Percentiles rank a stretch among this genome's conserved stretches.
phyloP scores from a whole-genome alignment of 805 yeast genomes.

The Cyberlindnera veronae region DNA sequence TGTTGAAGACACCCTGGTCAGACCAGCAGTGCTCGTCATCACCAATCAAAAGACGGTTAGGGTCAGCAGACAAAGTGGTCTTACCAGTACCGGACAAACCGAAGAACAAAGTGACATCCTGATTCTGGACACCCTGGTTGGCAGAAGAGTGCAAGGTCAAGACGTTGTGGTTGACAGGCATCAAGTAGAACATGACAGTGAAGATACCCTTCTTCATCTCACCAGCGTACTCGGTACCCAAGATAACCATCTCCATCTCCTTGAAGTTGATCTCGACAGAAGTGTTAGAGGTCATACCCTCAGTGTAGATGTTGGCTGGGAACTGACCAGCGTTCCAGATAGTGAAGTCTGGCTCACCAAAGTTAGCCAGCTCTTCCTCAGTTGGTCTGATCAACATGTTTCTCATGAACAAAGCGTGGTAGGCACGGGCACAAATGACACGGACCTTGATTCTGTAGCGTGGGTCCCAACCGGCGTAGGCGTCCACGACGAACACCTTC shows the following conservation, averaged over 20 bases:
- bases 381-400: slow-evolving; percentile 97
- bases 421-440: slow-evolving; percentile 96
- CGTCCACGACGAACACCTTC: slow-evolving; percentile 91
- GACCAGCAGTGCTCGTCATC: slow-evolving; percentile 99
- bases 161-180: slow-evolving; percentile 91
- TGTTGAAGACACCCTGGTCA: slow-evolving; percentile 96
- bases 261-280: slow-evolving; percentile 95
- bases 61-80: slow-evolving; percentile 96
- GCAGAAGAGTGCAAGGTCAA: slow-evolving; percentile 94
- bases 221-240: slow-evolving; percentile 99
- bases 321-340: slow-evolving; percentile 98
- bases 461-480: slow-evolving; percentile 99
- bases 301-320: slow-evolving; percentile 95
- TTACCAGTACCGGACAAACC: slow-evolving; percentile 98
- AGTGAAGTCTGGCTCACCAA: slow-evolving; percentile 97
- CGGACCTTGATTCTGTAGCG: slow-evolving; percentile 93
- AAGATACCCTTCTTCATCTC: slow-evolving; percentile 99
- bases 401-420: slow-evolving; percentile 97
- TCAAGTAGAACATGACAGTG: slow-evolving; percentile 97
- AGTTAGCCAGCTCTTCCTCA: slow-evolving; percentile 77
- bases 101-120: slow-evolving; percentile 92
- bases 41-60: slow-evolving; percentile 89
- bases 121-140: slow-evolving; percentile 77
- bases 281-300: slow-evolving; percentile 95
- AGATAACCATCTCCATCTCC: slow-evolving; percentile 97